These are phyloP conservation scores for Toxoplasma gondii DNA, from an alignment of 169 alveolate genomes.

Conservation along the genomic window DNA sequence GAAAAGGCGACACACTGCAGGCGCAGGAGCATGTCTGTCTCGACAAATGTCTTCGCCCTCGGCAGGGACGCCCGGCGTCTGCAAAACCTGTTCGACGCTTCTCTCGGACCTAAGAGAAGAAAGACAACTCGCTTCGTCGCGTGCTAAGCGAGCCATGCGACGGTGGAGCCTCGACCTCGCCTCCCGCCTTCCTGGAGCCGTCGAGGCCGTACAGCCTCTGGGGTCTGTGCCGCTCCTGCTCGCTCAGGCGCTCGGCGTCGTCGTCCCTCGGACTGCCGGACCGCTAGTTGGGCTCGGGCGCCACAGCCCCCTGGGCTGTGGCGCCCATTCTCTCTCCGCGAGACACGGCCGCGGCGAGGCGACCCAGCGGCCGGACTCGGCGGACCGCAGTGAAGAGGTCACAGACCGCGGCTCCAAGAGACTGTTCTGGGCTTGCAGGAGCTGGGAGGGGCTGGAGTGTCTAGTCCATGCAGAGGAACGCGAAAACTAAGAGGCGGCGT, in stretches of 20 bases:
- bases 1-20: not conserved
- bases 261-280: not conserved
- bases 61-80: not conserved
- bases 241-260: not conserved
- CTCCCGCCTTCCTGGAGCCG: not conserved
- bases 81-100: not conserved
- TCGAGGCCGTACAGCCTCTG: not conserved
- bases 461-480: not conserved
- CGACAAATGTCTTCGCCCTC: not conserved
- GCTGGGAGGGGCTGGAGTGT: not conserved
- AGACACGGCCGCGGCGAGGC: not conserved
- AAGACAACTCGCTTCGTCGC: not conserved
- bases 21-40: not conserved
- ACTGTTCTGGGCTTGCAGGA: not conserved
- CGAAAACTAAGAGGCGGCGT: no score
- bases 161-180: not conserved
- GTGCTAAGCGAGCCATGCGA: not conserved
- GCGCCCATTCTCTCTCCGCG: not conserved
- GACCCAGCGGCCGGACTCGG: not conserved
- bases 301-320: not conserved
- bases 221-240: not conserved
- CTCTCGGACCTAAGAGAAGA: not conserved
- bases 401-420: not conserved
- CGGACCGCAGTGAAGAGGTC: not conserved
- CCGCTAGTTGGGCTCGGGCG: conserved; percentile 1